Evolutionary conservation across 2,329 filamentous ascomycete genomes (phyloP).

Genomic region (Chaetomiaceae sp.): DNA sequence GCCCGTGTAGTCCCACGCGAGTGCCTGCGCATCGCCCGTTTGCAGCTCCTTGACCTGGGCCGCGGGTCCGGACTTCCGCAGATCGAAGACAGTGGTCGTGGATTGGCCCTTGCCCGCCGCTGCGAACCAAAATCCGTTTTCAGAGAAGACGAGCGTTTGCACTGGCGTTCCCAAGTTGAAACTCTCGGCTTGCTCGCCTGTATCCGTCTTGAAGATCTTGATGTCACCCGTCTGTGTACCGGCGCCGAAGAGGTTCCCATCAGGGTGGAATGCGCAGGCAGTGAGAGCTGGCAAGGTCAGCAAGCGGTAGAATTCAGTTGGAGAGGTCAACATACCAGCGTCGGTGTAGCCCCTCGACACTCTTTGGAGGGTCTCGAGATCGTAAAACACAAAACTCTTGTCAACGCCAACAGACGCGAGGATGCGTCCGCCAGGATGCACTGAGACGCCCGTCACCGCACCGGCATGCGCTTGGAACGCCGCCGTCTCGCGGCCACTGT

Average conservation of each 20-base stretch:
- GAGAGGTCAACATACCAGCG: constrained; percentile 57
- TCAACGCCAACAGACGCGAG: constrained; percentile 84
- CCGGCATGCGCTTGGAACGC: constrained; percentile 80
- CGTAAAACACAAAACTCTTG: constrained; percentile 90
- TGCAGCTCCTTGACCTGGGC: constrained; percentile 81
- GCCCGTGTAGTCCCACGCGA: constrained; percentile 91
- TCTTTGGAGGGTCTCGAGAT: constrained; percentile 62
- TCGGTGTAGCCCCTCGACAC: constrained; percentile 77
- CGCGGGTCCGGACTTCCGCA: constrained; percentile 84
- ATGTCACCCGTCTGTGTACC: constrained; percentile 77
- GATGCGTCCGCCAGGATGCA: constrained; percentile 79
- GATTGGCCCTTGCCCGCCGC: constrained; percentile 73
- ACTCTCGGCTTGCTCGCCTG: constrained; percentile 68
- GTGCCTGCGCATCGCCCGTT: constrained; percentile 70
- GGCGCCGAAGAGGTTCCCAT: constrained; percentile 88
- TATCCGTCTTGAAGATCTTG: constrained; percentile 84
- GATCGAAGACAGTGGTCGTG: constrained; percentile 81
- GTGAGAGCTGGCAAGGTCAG: constrained; percentile 56
- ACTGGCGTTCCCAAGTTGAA: constrained; percentile 68
- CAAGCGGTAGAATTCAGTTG: constrained; percentile 31
- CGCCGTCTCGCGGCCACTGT: constrained; percentile 64
- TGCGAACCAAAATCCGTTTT: constrained; percentile 96
- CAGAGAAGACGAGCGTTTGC: constrained; percentile 77
- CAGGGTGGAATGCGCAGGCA: constrained; percentile 83
- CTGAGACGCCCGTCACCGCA: constrained; percentile 67